These are phyloP conservation scores for Venustampulla echinocandica DNA, from an alignment of 495 filamentous ascomycete species.

Conservation along the genomic window DNA sequence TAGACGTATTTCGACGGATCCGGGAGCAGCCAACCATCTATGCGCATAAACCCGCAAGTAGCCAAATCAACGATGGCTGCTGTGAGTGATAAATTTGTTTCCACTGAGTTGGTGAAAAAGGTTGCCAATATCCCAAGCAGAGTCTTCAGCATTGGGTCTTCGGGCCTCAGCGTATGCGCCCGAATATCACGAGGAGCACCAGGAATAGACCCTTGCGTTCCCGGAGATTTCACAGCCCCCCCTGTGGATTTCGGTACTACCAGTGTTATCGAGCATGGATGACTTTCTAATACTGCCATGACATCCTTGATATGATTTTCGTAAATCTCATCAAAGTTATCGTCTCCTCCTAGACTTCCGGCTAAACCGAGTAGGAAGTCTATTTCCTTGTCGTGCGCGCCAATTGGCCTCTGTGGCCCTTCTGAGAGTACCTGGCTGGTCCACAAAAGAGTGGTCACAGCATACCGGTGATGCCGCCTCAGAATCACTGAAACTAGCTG, in stretches of 20 bases:
- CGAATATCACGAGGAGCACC: slow-evolving; percentile 47
- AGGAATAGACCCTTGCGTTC: slow-evolving; percentile 40
- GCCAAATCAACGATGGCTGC: slow-evolving; percentile 74
- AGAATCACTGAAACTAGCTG: slow-evolving; percentile 77
- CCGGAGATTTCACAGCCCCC: slow-evolving; percentile 41
- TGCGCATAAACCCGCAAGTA: slow-evolving; percentile 68
- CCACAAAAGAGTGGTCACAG: slow-evolving; percentile 65
- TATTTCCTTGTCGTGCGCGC: slow-evolving; percentile 72
- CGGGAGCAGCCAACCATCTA: slow-evolving; percentile 86
- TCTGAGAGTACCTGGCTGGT: slow-evolving; percentile 45
- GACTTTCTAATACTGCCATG: slow-evolving; percentile 66
- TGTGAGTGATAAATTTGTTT: slow-evolving; percentile 80
- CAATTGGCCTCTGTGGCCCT: slow-evolving; percentile 56
- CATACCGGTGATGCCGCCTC: slow-evolving; percentile 78
- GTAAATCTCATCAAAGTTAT: slow-evolving; percentile 70
- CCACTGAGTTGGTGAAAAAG: slow-evolving; percentile 84
- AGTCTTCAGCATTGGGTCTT: slow-evolving; percentile 68
- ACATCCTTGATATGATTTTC: slow-evolving; percentile 76
- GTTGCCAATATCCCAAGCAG: slow-evolving; percentile 59
- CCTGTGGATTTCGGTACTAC: slow-evolving; percentile 45
- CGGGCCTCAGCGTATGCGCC: slow-evolving; percentile 51
- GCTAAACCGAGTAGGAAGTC: slow-evolving; percentile 65
- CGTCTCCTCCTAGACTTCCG: slow-evolving; percentile 59
- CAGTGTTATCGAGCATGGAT: slow-evolving; percentile 57
- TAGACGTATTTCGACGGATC: slow-evolving; percentile 54